Percentiles rank a stretch among this genome's conserved stretches.
These are phyloP conservation scores for Pichia sp. DNA, from an alignment of 1,139 yeast genomes.

Conservation along the genomic window DNA sequence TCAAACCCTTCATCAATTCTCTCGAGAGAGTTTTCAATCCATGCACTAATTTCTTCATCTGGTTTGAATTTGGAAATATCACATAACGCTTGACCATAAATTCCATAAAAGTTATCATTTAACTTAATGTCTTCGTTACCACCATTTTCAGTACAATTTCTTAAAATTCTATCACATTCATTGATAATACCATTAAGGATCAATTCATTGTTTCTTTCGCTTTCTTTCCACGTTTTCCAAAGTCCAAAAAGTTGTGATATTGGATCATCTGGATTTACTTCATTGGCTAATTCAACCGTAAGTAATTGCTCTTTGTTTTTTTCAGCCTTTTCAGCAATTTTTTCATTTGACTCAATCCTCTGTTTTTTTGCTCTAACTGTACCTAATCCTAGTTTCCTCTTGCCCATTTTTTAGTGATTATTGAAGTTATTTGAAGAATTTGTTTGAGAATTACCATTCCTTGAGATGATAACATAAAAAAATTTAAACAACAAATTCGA, in stretches of 20 bases:
- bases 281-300: conserved; percentile 66
- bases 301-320: conserved; percentile 34
- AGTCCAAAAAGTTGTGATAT: conserved; percentile 71
- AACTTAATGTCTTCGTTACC: conserved; percentile 31
- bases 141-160: conserved; percentile 39
- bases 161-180: conserved; percentile 78
- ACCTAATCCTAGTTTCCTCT: conserved; percentile 81
- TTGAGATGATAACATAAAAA: not conserved
- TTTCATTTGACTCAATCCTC: conserved; percentile 14
- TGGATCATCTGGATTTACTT: conserved; percentile 71
- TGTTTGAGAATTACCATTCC: not conserved
- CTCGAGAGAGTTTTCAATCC: conserved; percentile 64
- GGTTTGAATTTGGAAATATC: conserved; percentile 56
- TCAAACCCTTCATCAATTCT: conserved; percentile 59
- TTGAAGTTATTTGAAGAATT: too few relatives aligned
- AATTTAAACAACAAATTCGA: not conserved
- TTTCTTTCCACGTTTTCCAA: conserved; percentile 53
- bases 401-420: conserved; percentile 30
- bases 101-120: conserved; percentile 60
- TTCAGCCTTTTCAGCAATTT: conserved; percentile 3
- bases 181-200: conserved; percentile 82
- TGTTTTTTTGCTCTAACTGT: conserved; percentile 51
- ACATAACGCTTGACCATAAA: conserved; percentile 67
- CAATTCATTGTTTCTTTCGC: conserved; percentile 54
- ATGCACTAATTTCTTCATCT: conserved; percentile 22